Evolutionary conservation across 768 basidiomycete species (phyloP).

Genomic region (Naganishia onofrii): DNA sequence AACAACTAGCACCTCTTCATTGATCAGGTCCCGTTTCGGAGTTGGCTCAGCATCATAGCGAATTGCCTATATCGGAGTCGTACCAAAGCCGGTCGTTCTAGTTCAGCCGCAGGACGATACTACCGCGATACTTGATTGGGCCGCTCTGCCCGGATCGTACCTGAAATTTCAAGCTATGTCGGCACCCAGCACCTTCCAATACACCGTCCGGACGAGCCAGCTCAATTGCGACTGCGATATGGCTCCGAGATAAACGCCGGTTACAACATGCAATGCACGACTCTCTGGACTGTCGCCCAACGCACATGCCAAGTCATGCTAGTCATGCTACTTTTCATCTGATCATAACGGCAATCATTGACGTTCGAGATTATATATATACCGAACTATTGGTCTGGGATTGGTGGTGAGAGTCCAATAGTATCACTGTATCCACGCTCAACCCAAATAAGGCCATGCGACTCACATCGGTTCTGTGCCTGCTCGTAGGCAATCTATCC

Average conservation of each 20-base stretch:
- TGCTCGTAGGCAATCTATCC: conserved; percentile 6
- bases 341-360: neutral
- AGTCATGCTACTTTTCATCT: neutral
- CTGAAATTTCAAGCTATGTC: no score
- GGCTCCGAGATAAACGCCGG: neutral
- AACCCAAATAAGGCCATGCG: neutral
- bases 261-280: neutral
- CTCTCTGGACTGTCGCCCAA: neutral
- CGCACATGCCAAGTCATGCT: neutral
- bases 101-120: neutral
- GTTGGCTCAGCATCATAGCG: neutral
- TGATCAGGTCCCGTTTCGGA: neutral
- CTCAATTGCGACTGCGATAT: no score
- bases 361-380: neutral
- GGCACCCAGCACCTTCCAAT: neutral
- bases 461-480: neutral
- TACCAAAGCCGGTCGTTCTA: conserved; percentile 3
- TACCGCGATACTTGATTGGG: neutral
- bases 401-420: neutral
- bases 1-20: no score
- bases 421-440: neutral
- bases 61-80: neutral
- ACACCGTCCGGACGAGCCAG: neutral
- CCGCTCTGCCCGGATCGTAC: no score
- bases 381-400: neutral